Percentiles rank a stretch among this genome's conserved stretches.
Evolutionary conservation across 441 rosid species (phyloP).

Genomic region (Mallotus japonicus): DNA sequence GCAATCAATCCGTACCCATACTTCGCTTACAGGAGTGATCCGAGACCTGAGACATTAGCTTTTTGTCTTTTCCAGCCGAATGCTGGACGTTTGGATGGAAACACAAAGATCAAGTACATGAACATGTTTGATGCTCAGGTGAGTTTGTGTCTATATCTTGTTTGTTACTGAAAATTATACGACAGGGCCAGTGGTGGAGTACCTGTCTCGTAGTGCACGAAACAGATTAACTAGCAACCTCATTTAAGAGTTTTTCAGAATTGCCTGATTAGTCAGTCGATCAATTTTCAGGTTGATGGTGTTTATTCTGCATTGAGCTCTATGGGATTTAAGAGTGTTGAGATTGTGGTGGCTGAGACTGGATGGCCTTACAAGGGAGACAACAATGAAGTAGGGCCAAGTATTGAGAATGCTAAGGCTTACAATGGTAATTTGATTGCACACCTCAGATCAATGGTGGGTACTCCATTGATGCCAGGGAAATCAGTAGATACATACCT

Average conservation of each 20-base stretch:
- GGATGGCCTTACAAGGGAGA: conserved; percentile 98
- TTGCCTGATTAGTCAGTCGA: not conserved
- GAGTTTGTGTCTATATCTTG: not conserved
- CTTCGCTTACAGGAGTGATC: conserved; percentile 73
- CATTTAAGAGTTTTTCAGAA: not conserved
- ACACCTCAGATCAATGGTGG: conserved; percentile 74
- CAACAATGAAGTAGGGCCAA: conserved; percentile 59
- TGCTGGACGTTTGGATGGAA: conserved; percentile 62
- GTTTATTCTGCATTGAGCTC: conserved; percentile 61
- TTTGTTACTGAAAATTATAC: no score
- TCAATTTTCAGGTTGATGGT: conserved; percentile 67
- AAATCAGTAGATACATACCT: conserved; percentile 77
- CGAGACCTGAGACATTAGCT: conserved; percentile 72
- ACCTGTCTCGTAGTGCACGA: no score
- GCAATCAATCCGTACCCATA: conserved; percentile 81
- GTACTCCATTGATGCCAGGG: conserved; percentile 94
- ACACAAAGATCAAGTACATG: conserved; percentile 74
- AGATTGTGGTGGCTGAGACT: conserved; percentile 87
- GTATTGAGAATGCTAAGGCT: conserved; percentile 75
- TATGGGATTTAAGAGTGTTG: conserved; percentile 65
- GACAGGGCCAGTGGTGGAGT: no score
- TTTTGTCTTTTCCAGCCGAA: conserved; percentile 83
- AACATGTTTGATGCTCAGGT: conserved; percentile 99
- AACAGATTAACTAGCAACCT: no score
- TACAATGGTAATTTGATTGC: conserved; percentile 79